Evolutionary conservation across 352 stramenopile genomes (phyloP).

Genomic region (Aphanomyces stellatus): DNA sequence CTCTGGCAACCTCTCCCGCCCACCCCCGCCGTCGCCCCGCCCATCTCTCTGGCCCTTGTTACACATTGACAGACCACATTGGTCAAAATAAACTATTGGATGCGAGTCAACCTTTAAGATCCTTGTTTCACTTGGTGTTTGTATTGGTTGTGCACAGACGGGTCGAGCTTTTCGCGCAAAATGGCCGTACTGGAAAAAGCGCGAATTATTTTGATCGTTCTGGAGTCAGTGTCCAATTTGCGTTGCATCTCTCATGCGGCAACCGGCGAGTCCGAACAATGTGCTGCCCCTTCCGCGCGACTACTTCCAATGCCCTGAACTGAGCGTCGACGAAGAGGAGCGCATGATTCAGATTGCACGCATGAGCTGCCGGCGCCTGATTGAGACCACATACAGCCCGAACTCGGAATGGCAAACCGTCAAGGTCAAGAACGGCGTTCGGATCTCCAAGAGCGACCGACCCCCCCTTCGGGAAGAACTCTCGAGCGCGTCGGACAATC

Average conservation of each 20-base stretch:
- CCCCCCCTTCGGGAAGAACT: constrained; percentile 5
- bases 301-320: constrained; percentile 19
- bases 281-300: constrained; percentile 15
- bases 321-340: constrained; percentile 10
- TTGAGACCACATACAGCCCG: constrained; percentile 17
- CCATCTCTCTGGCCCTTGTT: no score
- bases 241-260: not conserved
- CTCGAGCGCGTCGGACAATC: constrained; percentile 1
- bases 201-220: not conserved
- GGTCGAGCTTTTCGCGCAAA: no score
- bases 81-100: no score
- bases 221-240: not conserved
- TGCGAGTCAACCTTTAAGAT: no score
- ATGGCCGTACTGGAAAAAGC: no score
- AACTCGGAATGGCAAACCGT: constrained; percentile 17
- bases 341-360: constrained; percentile 11
- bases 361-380: constrained; percentile 9
- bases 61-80: no score
- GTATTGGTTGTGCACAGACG: no score
- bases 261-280: not conserved
- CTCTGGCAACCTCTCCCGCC: no score
- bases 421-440: constrained; percentile 11
- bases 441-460: constrained; percentile 15
- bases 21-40: no score
- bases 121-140: no score